Conservation (phyloP, 2,329 filamentous ascomycete genomes). For the Penicillium hesseltinei region DNA sequence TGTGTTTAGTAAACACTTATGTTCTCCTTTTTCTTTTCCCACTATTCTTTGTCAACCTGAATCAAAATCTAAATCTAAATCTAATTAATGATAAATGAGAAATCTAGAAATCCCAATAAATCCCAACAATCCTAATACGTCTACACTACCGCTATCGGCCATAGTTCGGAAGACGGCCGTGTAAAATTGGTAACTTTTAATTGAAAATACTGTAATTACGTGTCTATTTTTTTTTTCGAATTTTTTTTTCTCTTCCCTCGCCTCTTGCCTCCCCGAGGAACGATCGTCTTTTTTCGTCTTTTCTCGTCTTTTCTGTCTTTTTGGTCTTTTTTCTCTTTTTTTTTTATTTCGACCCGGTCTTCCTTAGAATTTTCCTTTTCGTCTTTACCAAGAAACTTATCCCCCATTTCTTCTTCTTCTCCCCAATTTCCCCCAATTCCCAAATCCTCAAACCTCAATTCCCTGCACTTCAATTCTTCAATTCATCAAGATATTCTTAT, state of each 20-base stretch:
- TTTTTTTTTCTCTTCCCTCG: slow-evolving; percentile 17
- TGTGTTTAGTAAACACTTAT: not conserved
- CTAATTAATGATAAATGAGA: not conserved
- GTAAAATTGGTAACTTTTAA: not conserved
- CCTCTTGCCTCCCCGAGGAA: slow-evolving; percentile 27
- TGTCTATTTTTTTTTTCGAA: slow-evolving; percentile 4
- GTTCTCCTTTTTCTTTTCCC: not conserved
- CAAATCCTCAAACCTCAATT: not conserved
- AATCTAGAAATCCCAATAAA: not conserved
- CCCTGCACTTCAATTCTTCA: not conserved
- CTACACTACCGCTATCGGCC: slow-evolving; percentile 7
- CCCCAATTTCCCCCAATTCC: slow-evolving; percentile 2
- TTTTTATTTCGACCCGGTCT: slow-evolving; percentile 20
- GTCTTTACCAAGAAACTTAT: slow-evolving; percentile 9
- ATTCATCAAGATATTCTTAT: slow-evolving; percentile 1
- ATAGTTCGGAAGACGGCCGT: slow-evolving; percentile 14
- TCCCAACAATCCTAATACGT: not conserved
- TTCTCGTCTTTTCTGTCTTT: slow-evolving; percentile 17
- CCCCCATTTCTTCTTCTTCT: slow-evolving; percentile 13
- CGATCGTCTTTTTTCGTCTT: slow-evolving; percentile 24
- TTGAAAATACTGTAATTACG: slow-evolving; percentile 3
- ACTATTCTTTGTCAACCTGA: not conserved
- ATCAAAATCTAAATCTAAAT: not conserved
- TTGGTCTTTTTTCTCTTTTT: slow-evolving; percentile 6
- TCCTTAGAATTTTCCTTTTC: slow-evolving; percentile 19